Evolutionary conservation across 2,329 filamentous ascomycete genomes (phyloP), one percentile per base, ranked within the genome.

Genomic region (Monosporascus sp.): DNA sequence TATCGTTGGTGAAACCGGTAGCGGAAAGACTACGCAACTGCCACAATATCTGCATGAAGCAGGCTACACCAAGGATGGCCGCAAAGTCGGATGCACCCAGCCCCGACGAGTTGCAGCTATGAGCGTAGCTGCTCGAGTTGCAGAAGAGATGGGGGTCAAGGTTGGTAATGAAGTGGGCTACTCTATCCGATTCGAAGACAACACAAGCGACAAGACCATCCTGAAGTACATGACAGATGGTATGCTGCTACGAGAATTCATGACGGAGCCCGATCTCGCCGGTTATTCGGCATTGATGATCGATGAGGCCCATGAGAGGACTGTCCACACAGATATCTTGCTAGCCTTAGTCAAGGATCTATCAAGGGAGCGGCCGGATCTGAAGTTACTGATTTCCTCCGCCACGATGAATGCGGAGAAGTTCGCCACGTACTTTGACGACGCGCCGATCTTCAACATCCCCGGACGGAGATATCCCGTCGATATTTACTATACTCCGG

Each of bases 171-270:
- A 97, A 66, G 93, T 97, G 25, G 94, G 94, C 17, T 99, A 97
- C 68, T 87, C 87, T 0, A 96, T 99, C 62, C 88, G 94, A 56
- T 99, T 97, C 63, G 94, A 99, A 67, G 90, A 97, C 70, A 86
- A 86, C 58, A 96, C 91, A 0, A 90, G 85, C 67, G 90, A 96
- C 64, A 95, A 96, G 73, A 97, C 94, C 0, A 78, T 93, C 7
- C 74, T 99, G 51, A 95, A 96, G 70, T 97, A 96, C 72, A 93
- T 96, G 88, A 99, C 94, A 0, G 94, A 99, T 65, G 94, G 94
- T 67, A 96, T 97, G 88, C 76, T 97, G 39, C 76, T 97, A 31
- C 81, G 91, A 66, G 90, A 96, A 67, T 88, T 97, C 59, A 83
- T 97, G 74, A 93, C 90, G 0, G 90, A 96, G 64, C 92, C 93